phyloP scores from a whole-genome alignment of 371 early-diverging fungal genomes.

The Apophysomyces variabilis region DNA sequence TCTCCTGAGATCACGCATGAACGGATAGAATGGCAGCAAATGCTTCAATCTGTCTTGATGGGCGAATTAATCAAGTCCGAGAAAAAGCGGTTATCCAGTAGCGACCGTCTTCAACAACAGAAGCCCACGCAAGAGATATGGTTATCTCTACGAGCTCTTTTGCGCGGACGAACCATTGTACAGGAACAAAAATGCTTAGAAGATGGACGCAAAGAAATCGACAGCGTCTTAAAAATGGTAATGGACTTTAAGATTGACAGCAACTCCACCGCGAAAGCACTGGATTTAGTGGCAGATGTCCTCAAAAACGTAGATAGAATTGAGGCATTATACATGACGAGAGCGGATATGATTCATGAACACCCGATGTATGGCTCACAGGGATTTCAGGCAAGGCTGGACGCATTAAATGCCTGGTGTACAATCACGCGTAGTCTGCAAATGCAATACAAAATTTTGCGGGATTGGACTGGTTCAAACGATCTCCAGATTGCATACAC shows the following conservation, averaged over 20 bases:
- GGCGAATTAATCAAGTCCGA: slow-evolving; percentile 90
- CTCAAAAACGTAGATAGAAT: slow-evolving; percentile 76
- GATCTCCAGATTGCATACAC: slow-evolving; percentile 67
- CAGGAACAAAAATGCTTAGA: slow-evolving; percentile 75
- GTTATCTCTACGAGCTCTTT: slow-evolving; percentile 72
- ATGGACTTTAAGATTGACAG: slow-evolving; percentile 65
- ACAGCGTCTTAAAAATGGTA: slow-evolving; percentile 65
- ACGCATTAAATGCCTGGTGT: slow-evolving; percentile 80
- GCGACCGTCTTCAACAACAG: slow-evolving; percentile 54
- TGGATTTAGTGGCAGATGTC: slow-evolving; percentile 69
- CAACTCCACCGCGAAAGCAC: slow-evolving; percentile 47
- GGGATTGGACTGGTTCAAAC: slow-evolving; percentile 84
- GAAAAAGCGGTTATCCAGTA: slow-evolving; percentile 70
- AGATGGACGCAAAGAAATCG: slow-evolving; percentile 67
- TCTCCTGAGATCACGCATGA: slow-evolving; percentile 67
- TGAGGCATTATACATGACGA: slow-evolving; percentile 79
- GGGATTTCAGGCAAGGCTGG: slow-evolving; percentile 71
- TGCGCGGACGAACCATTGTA: slow-evolving; percentile 63
- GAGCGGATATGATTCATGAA: slow-evolving; percentile 65
- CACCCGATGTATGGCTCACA: slow-evolving; percentile 74
- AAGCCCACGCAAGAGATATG: slow-evolving; percentile 73
- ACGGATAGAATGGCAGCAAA: slow-evolving; percentile 83
- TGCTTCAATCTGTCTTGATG: slow-evolving; percentile 83
- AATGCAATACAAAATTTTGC: slow-evolving; percentile 74
- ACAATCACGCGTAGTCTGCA: slow-evolving; percentile 74